A percentile compares a stretch with the other conserved stretches of the same genome.
Conservation (phyloP, 768 basidiomycete genomes). For the Termitomyces sp. region DNA sequence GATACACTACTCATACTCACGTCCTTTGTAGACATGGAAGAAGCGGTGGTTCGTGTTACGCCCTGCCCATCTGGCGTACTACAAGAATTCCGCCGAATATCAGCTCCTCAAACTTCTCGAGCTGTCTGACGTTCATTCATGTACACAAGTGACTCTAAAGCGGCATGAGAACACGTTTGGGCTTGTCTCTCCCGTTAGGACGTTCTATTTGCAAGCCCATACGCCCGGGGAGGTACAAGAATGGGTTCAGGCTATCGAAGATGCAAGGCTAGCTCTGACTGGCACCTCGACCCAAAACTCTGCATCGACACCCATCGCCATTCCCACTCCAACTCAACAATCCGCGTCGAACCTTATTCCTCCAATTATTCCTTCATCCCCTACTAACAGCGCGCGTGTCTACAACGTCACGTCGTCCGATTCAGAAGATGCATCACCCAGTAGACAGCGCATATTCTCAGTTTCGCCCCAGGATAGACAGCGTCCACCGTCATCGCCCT, state of each 20-base stretch:
- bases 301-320: constrained; percentile 46
- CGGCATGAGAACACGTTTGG: constrained; percentile 87
- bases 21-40: constrained; percentile 83
- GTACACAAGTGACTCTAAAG: constrained; percentile 83
- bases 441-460: constrained; percentile 34
- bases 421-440: constrained; percentile 65
- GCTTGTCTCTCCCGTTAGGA: constrained; percentile 83
- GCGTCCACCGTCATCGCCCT: constrained; percentile 36
- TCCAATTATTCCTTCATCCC: constrained; percentile 43
- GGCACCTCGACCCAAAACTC: constrained; percentile 58
- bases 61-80: constrained; percentile 89
- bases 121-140: constrained; percentile 83
- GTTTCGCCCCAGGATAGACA: constrained; percentile 39
- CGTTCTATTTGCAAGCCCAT: constrained; percentile 86
- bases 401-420: constrained; percentile 70
- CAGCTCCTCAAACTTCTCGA: constrained; percentile 85
- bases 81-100: constrained; percentile 95
- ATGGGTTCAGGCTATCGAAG: constrained; percentile 84
- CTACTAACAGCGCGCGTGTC: constrained; percentile 32
- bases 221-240: constrained; percentile 63
- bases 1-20: constrained; percentile 4
- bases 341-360: constrained; percentile 23
- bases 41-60: constrained; percentile 97
- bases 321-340: constrained; percentile 30
- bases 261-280: constrained; percentile 59